phyloP scores from a whole-genome alignment of 2,329 filamentous ascomycete genomes.

The Albifimbria verrucaria region DNA sequence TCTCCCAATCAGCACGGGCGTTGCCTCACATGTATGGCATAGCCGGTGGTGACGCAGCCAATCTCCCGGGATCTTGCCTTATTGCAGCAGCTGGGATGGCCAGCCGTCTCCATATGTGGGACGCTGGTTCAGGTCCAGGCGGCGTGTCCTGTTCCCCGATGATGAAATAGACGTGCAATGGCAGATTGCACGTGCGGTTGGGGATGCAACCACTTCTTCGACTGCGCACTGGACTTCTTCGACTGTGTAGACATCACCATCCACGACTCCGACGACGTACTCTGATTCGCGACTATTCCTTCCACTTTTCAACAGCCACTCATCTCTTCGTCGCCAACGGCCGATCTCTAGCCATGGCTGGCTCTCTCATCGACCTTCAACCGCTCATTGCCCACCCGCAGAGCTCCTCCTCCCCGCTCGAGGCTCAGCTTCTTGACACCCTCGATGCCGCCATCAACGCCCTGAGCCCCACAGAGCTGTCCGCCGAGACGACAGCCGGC shows the following conservation, averaged over 20 bases:
- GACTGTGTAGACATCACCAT: no score
- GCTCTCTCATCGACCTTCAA: conserved; percentile 6
- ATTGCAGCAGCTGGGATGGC: neutral
- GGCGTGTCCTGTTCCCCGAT: no score
- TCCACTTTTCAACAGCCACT: neutral
- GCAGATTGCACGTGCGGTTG: no score
- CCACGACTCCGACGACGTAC: no score
- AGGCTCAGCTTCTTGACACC: conserved; percentile 15
- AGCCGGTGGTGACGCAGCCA: neutral
- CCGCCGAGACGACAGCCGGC: conserved; percentile 16
- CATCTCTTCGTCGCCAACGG: neutral
- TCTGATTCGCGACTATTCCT: no score
- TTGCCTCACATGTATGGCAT: no score
- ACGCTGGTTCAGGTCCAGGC: no score
- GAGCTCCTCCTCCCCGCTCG: conserved; percentile 3
- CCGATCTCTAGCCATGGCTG: neutral
- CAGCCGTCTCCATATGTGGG: neutral
- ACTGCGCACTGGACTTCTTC: no score
- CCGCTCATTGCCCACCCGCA: neutral
- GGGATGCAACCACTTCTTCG: no score
- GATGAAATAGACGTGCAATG: no score
- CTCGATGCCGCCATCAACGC: conserved; percentile 21
- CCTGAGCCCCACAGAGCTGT: conserved; percentile 7
- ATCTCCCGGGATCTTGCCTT: neutral
- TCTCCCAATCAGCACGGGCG: no score